Percentiles rank a stretch among this genome's conserved stretches.
phyloP scores from a whole-genome alignment of 2,329 filamentous ascomycete species.

The Rhytidhysteron rufulum region DNA sequence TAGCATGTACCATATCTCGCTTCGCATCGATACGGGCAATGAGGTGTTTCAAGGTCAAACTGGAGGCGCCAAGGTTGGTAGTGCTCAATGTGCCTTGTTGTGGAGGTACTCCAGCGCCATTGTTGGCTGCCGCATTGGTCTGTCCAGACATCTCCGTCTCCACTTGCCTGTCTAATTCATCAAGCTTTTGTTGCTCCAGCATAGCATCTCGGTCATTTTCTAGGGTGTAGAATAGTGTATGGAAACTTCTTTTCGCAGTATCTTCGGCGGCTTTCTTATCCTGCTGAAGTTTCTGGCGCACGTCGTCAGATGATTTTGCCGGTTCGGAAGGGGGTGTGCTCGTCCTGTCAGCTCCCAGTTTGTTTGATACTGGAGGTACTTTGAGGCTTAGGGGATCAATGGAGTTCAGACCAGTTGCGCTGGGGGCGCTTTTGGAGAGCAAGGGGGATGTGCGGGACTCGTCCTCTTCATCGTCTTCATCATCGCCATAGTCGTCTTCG shows the following conservation, averaged over 20 bases:
- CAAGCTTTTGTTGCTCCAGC: slow-evolving; percentile 94
- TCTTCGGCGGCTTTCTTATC: slow-evolving; percentile 88
- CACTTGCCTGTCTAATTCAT: slow-evolving; percentile 93
- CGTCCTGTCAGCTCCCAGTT: slow-evolving; percentile 58
- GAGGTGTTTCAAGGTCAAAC: slow-evolving; percentile 91
- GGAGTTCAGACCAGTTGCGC: slow-evolving; percentile 51
- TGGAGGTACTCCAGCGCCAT: slow-evolving; percentile 48
- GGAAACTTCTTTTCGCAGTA: slow-evolving; percentile 82
- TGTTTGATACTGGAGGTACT: slow-evolving; percentile 64
- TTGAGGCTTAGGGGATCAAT: slow-evolving; percentile 64
- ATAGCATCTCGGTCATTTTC: slow-evolving; percentile 95
- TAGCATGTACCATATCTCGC: slow-evolving; percentile 82
- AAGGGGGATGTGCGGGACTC: slow-evolving; percentile 45
- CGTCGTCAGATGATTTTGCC: slow-evolving; percentile 75
- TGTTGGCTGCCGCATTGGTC: slow-evolving; percentile 45
- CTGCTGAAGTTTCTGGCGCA: slow-evolving; percentile 88
- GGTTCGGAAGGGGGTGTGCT: slow-evolving; percentile 52
- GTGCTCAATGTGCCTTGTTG: slow-evolving; percentile 88
- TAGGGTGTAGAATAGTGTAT: slow-evolving; percentile 90
- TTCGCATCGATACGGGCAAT: slow-evolving; percentile 95
- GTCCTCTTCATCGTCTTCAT: slow-evolving; percentile 60
- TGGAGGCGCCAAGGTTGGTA: slow-evolving; percentile 92
- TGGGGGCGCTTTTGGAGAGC: slow-evolving; percentile 50
- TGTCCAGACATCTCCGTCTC: slow-evolving; percentile 86
- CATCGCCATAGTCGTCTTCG: slow-evolving; percentile 82